These are phyloP conservation scores for Saturnispora sanitii DNA, from an alignment of 805 yeast genomes.

Conservation along the genomic window DNA sequence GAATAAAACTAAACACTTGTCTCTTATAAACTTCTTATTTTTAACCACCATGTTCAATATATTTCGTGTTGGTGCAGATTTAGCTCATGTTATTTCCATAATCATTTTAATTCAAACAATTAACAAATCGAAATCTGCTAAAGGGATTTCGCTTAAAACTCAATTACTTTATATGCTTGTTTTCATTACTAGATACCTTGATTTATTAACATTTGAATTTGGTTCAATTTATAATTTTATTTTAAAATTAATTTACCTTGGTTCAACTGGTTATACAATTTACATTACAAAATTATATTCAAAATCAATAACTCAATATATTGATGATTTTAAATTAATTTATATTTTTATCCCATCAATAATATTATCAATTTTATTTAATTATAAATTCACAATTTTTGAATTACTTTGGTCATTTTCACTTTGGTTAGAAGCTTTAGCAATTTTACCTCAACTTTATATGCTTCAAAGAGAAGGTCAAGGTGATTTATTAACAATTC, in stretches of 20 bases:
- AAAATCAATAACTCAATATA: conserved; percentile 51
- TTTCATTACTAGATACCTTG: conserved; percentile 63
- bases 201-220: conserved; percentile 41
- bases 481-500: conserved; percentile 79
- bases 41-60: conserved; percentile 28
- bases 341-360: conserved; percentile 59
- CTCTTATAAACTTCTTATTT: no score
- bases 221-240: conserved; percentile 63
- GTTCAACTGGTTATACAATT: conserved; percentile 64
- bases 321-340: conserved; percentile 59
- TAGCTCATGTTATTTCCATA: conserved; percentile 75
- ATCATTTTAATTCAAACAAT: conserved; percentile 68
- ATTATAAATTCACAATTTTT: conserved; percentile 47
- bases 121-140: conserved; percentile 49
- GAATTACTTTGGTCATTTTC: conserved; percentile 84
- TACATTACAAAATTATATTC: conserved; percentile 59
- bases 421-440: conserved; percentile 86
- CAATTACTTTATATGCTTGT: conserved; percentile 72
- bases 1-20: no score
- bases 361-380: conserved; percentile 50
- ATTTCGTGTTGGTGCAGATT: conserved; percentile 47
- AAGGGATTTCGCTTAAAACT: conserved; percentile 84
- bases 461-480: conserved; percentile 84
- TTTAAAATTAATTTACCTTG: conserved; percentile 77
- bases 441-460: conserved; percentile 87